Base-by-base conservation (phyloP, 148 eudicot species). In the Rhododendron mucronatum region DNA sequence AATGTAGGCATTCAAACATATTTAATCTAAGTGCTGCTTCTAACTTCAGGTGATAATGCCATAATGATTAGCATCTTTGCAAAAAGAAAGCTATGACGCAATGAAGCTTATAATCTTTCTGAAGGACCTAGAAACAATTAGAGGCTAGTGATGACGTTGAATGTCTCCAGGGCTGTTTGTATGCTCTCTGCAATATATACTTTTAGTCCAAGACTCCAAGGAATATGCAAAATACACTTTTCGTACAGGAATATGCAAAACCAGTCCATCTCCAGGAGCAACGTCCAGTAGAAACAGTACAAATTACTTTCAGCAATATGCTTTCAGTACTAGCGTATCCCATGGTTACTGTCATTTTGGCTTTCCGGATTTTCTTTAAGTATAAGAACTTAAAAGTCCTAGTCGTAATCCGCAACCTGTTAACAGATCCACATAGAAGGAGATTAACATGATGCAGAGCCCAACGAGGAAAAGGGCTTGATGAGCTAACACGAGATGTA, bases 1-100 rank as follows among this genome's bases (percentile, higher is more conserved):
- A 82, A 84, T 73, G 82, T 65, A 7, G 41, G 86, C 59, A 80
- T 86, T 71, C 59, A 67, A 82, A 78, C 76, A 80, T 44, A 69
- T 23, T 59, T 33, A 47, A 82, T 88, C 21, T 16, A 1, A 69
- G 21, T 30, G 21, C 35, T 33, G 86, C 61, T 45, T 50, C 81
- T 14, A 74, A 39, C 69, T 84, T 84, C 80, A 51, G 80, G 67
- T 5, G 51, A 45, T 18, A 47, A 83, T 67, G 85, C 23, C 11
- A 67, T 30, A 59, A 28, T 48, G 80, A 14, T 33, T 45, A 55
- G 44, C 33, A 14, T 81, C 39, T 48, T 53, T 71, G 79, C 65
- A 30, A 41, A 57, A 57, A 53, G 57, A 59, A 9, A 44, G 21
- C 57, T 39, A 7, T 57, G 59, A 57, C 8, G 5, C 3, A 61